These are phyloP conservation scores for Lactifluus hygrophoroides DNA, from an alignment of 768 basidiomycete genomes.

Conservation along the genomic window DNA sequence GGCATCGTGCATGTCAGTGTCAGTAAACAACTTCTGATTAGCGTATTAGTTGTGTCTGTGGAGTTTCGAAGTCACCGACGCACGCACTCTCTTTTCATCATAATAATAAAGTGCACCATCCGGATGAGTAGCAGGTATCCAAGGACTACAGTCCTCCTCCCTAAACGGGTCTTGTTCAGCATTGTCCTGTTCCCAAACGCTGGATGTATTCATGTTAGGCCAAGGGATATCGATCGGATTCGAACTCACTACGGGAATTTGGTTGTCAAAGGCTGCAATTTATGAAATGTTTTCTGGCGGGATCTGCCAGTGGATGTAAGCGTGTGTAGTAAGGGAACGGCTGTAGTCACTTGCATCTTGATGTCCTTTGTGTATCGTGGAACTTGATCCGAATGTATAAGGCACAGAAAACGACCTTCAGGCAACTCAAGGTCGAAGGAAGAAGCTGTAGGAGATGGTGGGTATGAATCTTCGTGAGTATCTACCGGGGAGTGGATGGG, in stretches of 20 bases:
- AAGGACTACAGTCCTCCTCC: slow-evolving; percentile 22
- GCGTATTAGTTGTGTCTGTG: background rate
- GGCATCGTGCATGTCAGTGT: slow-evolving; percentile 39
- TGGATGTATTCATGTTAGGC: background rate
- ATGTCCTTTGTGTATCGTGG: slow-evolving; percentile 1
- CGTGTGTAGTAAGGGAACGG: background rate
- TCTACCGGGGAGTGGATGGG: no score
- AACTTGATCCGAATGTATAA: slow-evolving; percentile 10
- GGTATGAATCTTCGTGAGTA: background rate
- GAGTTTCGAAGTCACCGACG: background rate
- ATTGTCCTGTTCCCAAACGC: background rate
- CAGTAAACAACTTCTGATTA: slow-evolving; percentile 42
- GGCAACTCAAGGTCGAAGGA: background rate
- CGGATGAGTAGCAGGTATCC: slow-evolving; percentile 44
- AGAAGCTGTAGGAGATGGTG: background rate
- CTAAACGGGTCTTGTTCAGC: background rate
- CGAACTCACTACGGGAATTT: background rate
- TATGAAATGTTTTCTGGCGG: background rate
- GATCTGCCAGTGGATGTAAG: background rate
- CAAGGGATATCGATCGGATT: background rate
- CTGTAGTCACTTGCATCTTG: background rate
- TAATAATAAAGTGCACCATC: slow-evolving; percentile 56
- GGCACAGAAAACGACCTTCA: background rate
- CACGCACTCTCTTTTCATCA: slow-evolving; percentile 36
- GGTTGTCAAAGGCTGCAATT: background rate